A percentile compares a stretch with the other conserved stretches of the same genome.
phyloP scores from a whole-genome alignment of 2,329 filamentous ascomycete genomes.

The Calonectria hawksworthii region DNA sequence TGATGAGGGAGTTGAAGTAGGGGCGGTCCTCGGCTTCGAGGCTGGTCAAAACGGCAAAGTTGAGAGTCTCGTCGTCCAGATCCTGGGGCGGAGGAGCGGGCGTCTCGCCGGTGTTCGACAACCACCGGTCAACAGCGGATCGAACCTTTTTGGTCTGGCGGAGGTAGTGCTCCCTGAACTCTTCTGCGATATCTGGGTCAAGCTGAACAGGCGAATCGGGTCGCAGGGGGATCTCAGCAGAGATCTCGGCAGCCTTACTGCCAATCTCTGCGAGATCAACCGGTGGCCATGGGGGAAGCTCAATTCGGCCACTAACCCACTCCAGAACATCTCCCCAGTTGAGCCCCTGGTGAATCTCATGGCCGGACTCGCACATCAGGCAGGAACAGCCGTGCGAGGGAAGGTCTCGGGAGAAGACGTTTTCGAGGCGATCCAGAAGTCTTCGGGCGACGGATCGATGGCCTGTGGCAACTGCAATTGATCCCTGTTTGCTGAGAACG shows the following conservation, averaged over 20 bases:
- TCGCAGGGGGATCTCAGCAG: constrained; percentile 72
- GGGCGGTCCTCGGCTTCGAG: constrained; percentile 82
- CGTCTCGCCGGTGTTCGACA: constrained; percentile 82
- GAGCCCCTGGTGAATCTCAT: constrained; percentile 78
- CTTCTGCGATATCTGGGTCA: constrained; percentile 93
- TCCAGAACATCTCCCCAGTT: constrained; percentile 98
- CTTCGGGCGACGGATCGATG: constrained; percentile 95
- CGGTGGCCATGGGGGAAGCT: constrained; percentile 90
- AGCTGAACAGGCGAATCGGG: constrained; percentile 78
- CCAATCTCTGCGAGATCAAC: constrained; percentile 79
- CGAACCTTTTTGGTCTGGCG: constrained; percentile 94
- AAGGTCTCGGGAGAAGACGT: constrained; percentile 94
- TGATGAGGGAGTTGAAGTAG: constrained; percentile 85
- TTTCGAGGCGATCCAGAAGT: constrained; percentile 89
- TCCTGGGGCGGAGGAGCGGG: constrained; percentile 85
- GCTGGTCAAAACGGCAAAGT: constrained; percentile 93
- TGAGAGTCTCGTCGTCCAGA: constrained; percentile 93
- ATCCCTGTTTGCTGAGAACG: constrained; percentile 87
- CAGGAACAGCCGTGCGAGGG: constrained; percentile 89
- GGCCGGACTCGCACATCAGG: constrained; percentile 79
- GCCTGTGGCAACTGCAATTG: constrained; percentile 93
- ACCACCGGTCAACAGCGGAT: constrained; percentile 91
- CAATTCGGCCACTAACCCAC: constrained; percentile 88
- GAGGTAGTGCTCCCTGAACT: constrained; percentile 93
- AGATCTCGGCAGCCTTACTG: constrained; percentile 69